Evolutionary conservation across 192 early-diverging fungal species (phyloP).

Genomic region (Chytriomyces sp.): DNA sequence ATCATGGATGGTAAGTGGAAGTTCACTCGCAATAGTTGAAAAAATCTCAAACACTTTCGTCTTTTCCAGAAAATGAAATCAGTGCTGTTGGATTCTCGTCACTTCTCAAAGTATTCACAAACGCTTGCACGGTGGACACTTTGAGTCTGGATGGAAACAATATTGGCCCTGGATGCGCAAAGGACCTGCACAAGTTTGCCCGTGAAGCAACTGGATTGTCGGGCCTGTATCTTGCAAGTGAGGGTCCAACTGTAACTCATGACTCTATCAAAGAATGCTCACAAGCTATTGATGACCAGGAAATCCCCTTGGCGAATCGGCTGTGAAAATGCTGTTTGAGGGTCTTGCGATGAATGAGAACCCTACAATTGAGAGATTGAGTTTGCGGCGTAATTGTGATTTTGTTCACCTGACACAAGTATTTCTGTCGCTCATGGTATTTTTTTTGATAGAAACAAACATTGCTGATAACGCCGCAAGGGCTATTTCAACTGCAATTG

Average conservation of each 20-base stretch:
- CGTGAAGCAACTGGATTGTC: background rate
- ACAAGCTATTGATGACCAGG: background rate
- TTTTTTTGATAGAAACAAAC: no score
- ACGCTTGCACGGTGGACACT: background rate
- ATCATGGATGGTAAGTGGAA: background rate
- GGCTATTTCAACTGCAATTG: no score
- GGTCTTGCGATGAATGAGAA: background rate
- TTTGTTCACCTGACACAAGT: no score
- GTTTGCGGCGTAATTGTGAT: background rate
- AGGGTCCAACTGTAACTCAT: background rate
- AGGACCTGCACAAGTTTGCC: background rate
- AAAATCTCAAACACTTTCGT: background rate
- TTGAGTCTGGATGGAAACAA: background rate
- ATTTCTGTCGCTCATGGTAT: no score
- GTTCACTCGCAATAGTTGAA: background rate
- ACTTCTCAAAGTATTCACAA: slow-evolving; percentile 11
- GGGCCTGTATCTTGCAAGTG: background rate
- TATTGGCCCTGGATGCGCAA: background rate
- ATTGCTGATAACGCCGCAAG: no score
- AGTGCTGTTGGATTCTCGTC: background rate
- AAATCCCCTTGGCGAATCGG: background rate
- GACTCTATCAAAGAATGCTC: background rate
- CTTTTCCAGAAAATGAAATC: background rate
- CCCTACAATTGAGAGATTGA: background rate
- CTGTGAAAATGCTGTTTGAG: background rate